These are phyloP conservation scores for Pseudogymnoascus sp. DNA, from an alignment of 2,329 filamentous ascomycete genomes.

Conservation along the genomic window DNA sequence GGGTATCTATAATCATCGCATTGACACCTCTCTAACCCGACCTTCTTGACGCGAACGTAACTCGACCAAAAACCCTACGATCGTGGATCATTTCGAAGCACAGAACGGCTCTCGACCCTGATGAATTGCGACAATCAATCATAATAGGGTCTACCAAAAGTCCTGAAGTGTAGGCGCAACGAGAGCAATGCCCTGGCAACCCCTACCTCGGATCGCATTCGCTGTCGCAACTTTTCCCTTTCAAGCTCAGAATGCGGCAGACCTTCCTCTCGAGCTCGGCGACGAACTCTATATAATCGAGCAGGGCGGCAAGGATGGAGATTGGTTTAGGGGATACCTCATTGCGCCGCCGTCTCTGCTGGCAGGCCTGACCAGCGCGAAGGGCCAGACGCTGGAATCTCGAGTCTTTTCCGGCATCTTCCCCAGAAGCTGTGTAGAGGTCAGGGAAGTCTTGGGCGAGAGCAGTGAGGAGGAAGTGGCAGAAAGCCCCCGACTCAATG, in stretches of 20 bases:
- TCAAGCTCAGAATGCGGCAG: slow-evolving; percentile 73
- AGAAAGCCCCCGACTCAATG: slow-evolving; percentile 31
- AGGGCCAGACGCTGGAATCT: slow-evolving; percentile 88
- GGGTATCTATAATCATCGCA: slow-evolving; percentile 1
- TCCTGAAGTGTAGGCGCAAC: slow-evolving; percentile 6
- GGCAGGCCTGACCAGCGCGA: slow-evolving; percentile 80
- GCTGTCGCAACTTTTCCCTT: slow-evolving; percentile 95
- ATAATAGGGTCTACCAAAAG: slow-evolving; percentile 3
- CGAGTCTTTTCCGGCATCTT: slow-evolving; percentile 99
- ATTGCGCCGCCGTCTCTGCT: slow-evolving; percentile 89
- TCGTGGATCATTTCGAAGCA: background rate
- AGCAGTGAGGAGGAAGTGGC: slow-evolving; percentile 39
- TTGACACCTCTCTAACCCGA: background rate
- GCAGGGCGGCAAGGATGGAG: slow-evolving; percentile 73
- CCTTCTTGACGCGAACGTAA: slow-evolving; percentile 1
- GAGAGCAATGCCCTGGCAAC: slow-evolving; percentile 80
- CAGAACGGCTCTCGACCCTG: background rate
- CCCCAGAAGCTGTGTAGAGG: slow-evolving; percentile 86
- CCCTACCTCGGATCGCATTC: slow-evolving; percentile 93
- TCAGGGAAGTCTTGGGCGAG: slow-evolving; percentile 84
- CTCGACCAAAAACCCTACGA: background rate
- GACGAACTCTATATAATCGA: slow-evolving; percentile 99
- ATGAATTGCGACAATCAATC: background rate
- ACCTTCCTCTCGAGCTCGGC: slow-evolving; percentile 92
- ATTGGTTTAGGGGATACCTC: slow-evolving; percentile 93